A percentile compares a stretch with the other conserved stretches of the same genome.
phyloP scores from a whole-genome alignment of 148 eudicot species.

The Silene conica region DNA sequence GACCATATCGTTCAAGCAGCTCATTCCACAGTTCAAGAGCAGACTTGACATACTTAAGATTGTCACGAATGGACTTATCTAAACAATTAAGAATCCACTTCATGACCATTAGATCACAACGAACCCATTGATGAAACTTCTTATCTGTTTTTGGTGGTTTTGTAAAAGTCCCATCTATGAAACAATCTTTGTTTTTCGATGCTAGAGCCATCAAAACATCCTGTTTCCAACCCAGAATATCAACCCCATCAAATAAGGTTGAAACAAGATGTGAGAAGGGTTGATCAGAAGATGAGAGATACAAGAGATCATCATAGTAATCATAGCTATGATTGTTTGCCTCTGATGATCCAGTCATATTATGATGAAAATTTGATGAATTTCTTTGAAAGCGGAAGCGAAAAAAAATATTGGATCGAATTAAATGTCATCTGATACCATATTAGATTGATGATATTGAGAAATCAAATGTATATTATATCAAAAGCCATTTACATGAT shows the following conservation, averaged over 20 bases:
- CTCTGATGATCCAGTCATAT: no score
- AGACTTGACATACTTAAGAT: not conserved
- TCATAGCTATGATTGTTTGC: no score
- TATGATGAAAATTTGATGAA: no score
- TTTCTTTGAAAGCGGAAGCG: no score
- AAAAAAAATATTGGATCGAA: no score
- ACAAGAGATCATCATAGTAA: no score
- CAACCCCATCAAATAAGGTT: not conserved
- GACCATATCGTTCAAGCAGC: not conserved
- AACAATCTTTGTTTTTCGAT: not conserved
- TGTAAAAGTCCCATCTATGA: not conserved
- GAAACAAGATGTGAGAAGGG: no score
- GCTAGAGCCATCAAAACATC: not conserved
- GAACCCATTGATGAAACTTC: not conserved
- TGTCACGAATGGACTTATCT: not conserved
- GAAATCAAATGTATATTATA: no score
- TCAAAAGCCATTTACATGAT: no score
- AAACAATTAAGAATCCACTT: not conserved
- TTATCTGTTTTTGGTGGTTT: not conserved
- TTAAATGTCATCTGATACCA: no score
- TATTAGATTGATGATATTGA: no score
- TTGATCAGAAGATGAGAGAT: no score
- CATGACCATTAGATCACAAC: not conserved
- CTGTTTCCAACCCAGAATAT: not conserved
- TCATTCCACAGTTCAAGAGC: not conserved